These are phyloP conservation scores for Moesziomyces antarcticus DNA, from an alignment of 1,284 basidiomycete species.

Conservation along the genomic window DNA sequence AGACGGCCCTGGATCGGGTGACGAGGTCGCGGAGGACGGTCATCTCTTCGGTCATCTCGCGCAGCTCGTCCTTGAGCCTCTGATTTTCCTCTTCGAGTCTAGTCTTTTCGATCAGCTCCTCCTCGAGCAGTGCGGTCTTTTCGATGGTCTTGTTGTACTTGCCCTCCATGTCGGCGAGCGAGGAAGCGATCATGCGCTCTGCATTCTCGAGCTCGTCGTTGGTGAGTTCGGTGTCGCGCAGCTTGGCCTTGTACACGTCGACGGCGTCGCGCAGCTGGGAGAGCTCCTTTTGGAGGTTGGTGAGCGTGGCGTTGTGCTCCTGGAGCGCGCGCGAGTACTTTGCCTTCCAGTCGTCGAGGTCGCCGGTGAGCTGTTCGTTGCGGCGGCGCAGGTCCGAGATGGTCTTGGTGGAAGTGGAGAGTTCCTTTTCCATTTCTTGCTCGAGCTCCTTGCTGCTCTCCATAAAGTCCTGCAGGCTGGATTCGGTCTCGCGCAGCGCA, in stretches of 20 bases:
- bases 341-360: constrained; percentile 64
- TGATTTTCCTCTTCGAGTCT: constrained; percentile 91
- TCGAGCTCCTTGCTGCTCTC: constrained; percentile 65
- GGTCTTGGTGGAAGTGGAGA: constrained; percentile 46
- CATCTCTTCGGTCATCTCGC: constrained; percentile 87
- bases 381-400: constrained; percentile 49
- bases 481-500: constrained; percentile 58
- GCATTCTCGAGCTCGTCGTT: constrained; percentile 67
- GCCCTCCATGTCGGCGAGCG: constrained; percentile 87
- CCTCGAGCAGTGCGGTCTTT: constrained; percentile 95
- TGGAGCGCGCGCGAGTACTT: constrained; percentile 62
- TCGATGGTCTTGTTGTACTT: constrained; percentile 92
- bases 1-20: constrained; percentile 18
- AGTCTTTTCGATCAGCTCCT: constrained; percentile 92
- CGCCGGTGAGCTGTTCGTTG: constrained; percentile 54
- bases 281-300: constrained; percentile 58
- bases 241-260: constrained; percentile 62
- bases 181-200: constrained; percentile 81
- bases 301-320: constrained; percentile 60
- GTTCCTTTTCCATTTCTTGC: constrained; percentile 64
- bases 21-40: constrained; percentile 80
- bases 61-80: constrained; percentile 88
- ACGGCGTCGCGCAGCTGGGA: constrained; percentile 54
- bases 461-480: constrained; percentile 62
- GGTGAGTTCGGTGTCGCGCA: constrained; percentile 65